These are phyloP conservation scores for Discostella stelligeroides DNA, from an alignment of 108 stramenopile species.

Conservation along the genomic window DNA sequence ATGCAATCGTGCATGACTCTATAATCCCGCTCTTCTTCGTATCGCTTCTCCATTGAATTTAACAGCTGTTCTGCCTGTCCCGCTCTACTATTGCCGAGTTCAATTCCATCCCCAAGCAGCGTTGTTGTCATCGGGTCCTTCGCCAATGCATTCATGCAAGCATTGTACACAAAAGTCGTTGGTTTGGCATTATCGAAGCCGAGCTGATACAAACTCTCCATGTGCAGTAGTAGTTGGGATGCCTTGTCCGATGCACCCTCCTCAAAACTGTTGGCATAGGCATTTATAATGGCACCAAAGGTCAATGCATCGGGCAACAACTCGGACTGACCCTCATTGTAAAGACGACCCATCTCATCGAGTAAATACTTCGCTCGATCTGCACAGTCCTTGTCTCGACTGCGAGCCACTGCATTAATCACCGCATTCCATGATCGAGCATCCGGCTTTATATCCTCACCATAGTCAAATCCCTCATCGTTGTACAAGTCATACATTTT, in stretches of 20 bases:
- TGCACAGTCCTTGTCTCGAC: slow-evolving; percentile 35
- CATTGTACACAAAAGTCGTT: slow-evolving; percentile 53
- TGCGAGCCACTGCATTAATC: slow-evolving; percentile 52
- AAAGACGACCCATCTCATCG: slow-evolving; percentile 50
- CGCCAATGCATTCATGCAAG: slow-evolving; percentile 53
- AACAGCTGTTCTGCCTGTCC: slow-evolving; percentile 45
- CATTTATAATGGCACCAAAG: slow-evolving; percentile 56
- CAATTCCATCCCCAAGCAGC: neutral
- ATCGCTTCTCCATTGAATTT: slow-evolving; percentile 45
- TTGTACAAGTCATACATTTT: slow-evolving; percentile 51
- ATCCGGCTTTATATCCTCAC: slow-evolving; percentile 31
- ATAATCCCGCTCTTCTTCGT: slow-evolving; percentile 35
- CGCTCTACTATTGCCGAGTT: slow-evolving; percentile 1
- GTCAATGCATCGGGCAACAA: slow-evolving; percentile 44
- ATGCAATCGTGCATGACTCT: slow-evolving; percentile 49
- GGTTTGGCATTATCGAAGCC: slow-evolving; percentile 48
- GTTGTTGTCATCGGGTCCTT: slow-evolving; percentile 32
- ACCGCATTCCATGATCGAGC: slow-evolving; percentile 41
- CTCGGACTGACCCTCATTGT: slow-evolving; percentile 43
- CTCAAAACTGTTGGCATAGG: slow-evolving; percentile 43
- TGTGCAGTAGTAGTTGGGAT: slow-evolving; percentile 43
- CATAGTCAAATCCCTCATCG: slow-evolving; percentile 16
- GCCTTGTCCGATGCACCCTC: slow-evolving; percentile 38
- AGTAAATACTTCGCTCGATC: slow-evolving; percentile 44
- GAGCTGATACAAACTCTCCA: slow-evolving; percentile 47